Percentiles rank a stretch among this genome's conserved stretches.
These are phyloP conservation scores for Heterobasidion occidentale DNA, from an alignment of 1,284 basidiomycete species.

Conservation along the genomic window DNA sequence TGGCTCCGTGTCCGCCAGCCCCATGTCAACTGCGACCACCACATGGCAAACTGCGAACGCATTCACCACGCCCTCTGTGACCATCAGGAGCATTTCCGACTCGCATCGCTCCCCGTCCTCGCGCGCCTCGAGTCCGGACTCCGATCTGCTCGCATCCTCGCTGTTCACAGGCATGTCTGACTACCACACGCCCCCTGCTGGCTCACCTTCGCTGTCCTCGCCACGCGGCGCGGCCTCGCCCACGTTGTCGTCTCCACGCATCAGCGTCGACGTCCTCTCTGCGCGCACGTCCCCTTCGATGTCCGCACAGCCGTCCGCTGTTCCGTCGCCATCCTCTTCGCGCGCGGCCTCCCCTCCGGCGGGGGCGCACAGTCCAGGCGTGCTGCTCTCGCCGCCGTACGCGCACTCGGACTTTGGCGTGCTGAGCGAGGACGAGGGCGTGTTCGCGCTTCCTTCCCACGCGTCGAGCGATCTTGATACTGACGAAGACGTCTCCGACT, in stretches of 20 bases:
- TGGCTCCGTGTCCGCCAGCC: too few species aligned
- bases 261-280: conserved; percentile 7
- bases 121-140: conserved; percentile 1
- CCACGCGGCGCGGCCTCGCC: conserved; percentile 1
- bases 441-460: conserved; percentile 9
- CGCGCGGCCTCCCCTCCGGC: background rate
- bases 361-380: background rate
- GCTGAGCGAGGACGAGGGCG: conserved; percentile 4
- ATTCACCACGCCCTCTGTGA: background rate
- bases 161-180: background rate
- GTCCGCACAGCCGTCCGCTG: too few species aligned
- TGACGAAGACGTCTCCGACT: conserved; percentile 7
- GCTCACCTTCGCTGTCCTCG: background rate
- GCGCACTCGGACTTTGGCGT: background rate
- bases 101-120: background rate
- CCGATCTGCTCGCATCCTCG: conserved; percentile 7
- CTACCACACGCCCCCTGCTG: conserved; percentile 5
- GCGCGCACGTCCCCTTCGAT: conserved; percentile 3
- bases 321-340: conserved; percentile 1
- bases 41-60: background rate
- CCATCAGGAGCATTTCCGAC: background rate
- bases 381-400: background rate
- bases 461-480: conserved; percentile 6
- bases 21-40: background rate
- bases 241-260: background rate